Base-by-base conservation (phyloP, 2,329 filamentous ascomycete species). In the Calonectria montana region DNA sequence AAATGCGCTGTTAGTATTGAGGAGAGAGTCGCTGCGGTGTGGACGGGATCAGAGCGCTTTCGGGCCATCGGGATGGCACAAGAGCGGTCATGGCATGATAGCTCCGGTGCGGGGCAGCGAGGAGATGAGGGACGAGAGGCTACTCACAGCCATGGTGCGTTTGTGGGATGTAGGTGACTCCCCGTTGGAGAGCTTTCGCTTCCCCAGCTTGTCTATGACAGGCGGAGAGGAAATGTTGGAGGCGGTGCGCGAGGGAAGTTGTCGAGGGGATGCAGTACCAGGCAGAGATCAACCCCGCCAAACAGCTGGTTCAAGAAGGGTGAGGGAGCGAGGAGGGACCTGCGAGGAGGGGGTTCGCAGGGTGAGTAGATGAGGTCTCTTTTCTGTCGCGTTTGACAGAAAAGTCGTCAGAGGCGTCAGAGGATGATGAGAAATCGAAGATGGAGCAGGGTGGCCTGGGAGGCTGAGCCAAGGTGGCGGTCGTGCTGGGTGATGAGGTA, bases 181-280 rank as follows among this genome's bases (percentile, higher is more conserved):
- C 86, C 88, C 89, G 85, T 86, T 85, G 76, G 91, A 92, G 79
- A 91, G 85, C 85, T 91, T 93, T 84, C 91, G 90, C 87, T 93
- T 93, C 88, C 89, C 90, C 89, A 89, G 88, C 84, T 90, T 89
- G 86, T 83, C 85, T 80, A 75, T 78, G 66, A 72, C 76, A 71
- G 75, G 71, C 67, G 76, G 70, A 67, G 79, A 79, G 64, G 81
- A 75, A 83, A 84, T 84, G 73, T 81, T 84, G 82, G 79, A 78
- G 73, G 73, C 71, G 65, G 67, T 72, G 69, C 53, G 72, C 65
- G 66, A 67, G 62, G 71, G 71, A 77, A 71, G 75, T 59, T 35
- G 53, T 59, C 43, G 43, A 12, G 76, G 74, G n/a, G 75, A 80
- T 78, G 76, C 76, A 81, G 80, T 80, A 82, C 81, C 78, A 79